Evolutionary conservation across 108 stramenopile genomes (phyloP), one percentile per base, ranked within the genome.

Genomic region (Nitzschia putrida): DNA sequence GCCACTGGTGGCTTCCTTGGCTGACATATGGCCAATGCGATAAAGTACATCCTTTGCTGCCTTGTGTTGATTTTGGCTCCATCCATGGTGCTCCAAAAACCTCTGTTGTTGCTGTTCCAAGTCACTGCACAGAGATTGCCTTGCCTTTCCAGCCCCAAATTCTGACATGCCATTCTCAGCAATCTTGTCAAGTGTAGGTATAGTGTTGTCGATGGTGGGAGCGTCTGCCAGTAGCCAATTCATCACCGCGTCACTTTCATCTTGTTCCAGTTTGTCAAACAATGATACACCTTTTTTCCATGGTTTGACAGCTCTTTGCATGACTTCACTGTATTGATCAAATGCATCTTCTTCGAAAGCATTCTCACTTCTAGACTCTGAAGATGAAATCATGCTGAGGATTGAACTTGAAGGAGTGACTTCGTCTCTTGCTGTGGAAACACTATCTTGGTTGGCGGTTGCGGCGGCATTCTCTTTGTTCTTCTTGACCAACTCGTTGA

Each of bases 21-120:
- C 89, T 61, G 89, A 93, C 14, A 86, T 68, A 34, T 76, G 67
- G 0, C 80, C 85, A n/a, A 90, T 53, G 51, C 69, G 64, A 10
- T 61, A 65, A 11, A 92, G 68, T 13, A 59, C 57, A 7, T 61
- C 52, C 6, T 47, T 68, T 26, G 69, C 73, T 11, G 49, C 55
- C 7, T 57, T 44, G 43, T 63, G 75, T 57, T 76, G 68, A 59
- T 66, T 39, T n/a, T 57, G 45, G 14, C 42, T 59, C 71, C 76
- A 73, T 6, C 63, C 71, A 49, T 50, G 18, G 18, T 72, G 29
- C 2, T 54, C 61, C 45, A 50, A 20, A 23, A 75, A 72, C 7
- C 25, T 21, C 22, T 56, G 14, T 21, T 50, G 43, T 59, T 81
- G 74, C 0, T 8, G 21, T 12, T 37, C 22, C 22, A 76, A 24